phyloP scores from a whole-genome alignment of 1,139 yeast genomes.

The Taphrina deformans region DNA sequence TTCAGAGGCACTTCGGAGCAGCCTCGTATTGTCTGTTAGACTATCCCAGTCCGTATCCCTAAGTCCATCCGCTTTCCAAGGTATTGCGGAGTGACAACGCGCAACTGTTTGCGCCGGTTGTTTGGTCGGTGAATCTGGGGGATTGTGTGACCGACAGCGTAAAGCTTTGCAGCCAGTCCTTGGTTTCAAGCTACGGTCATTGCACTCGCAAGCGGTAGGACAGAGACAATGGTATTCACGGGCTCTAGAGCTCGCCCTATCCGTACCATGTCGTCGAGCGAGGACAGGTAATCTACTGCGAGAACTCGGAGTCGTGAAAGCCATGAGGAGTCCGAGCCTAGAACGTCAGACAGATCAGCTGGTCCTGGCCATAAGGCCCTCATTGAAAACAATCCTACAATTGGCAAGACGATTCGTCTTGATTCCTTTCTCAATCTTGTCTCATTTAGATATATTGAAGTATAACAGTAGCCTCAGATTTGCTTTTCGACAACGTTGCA shows the following conservation, averaged over 20 bases:
- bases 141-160: background rate
- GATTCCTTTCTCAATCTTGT: no score
- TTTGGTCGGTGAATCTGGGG: background rate
- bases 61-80: background rate
- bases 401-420: no score
- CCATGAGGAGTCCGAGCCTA: background rate
- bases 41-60: background rate
- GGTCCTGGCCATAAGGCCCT: no score
- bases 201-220: background rate
- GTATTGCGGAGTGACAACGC: background rate
- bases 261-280: background rate
- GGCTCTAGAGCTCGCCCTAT: background rate
- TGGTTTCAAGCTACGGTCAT: background rate
- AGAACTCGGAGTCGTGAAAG: background rate
- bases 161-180: background rate
- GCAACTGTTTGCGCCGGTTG: background rate
- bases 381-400: no score
- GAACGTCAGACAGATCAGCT: no score
- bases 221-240: background rate
- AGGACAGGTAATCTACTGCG: background rate
- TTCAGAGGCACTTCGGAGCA: background rate
- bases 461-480: no score
- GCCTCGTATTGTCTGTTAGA: background rate
- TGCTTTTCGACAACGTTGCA: no score
- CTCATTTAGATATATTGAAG: no score